These are phyloP conservation scores for Boletus vinaceobasis DNA, from an alignment of 768 basidiomycete genomes.

Conservation along the genomic window DNA sequence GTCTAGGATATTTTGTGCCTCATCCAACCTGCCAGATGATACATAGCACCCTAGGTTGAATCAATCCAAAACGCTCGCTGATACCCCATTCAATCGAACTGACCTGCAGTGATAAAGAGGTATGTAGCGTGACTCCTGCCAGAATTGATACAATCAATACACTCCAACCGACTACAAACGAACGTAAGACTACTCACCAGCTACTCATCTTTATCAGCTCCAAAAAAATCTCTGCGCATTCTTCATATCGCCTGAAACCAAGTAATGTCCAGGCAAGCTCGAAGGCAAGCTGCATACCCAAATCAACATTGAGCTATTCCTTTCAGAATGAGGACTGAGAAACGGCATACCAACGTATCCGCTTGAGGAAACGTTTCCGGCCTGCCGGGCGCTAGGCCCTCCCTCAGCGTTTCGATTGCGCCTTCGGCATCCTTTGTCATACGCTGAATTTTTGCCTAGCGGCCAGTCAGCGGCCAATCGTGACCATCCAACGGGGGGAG, in stretches of 20 bases:
- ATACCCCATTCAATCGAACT: slow-evolving; percentile 7
- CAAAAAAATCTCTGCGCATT: slow-evolving; percentile 66
- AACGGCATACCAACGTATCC: slow-evolving; percentile 54
- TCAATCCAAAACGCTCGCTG: background rate
- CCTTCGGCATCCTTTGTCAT: slow-evolving; percentile 63
- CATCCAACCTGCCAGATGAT: slow-evolving; percentile 49
- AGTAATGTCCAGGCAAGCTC: slow-evolving; percentile 78
- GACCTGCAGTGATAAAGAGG: slow-evolving; percentile 70
- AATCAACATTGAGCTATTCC: background rate
- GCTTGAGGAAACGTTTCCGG: slow-evolving; percentile 62
- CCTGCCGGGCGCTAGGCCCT: slow-evolving; percentile 52
- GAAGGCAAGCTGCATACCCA: slow-evolving; percentile 55
- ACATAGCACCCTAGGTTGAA: slow-evolving; percentile 53
- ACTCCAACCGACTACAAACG: background rate
- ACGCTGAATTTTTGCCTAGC: slow-evolving; percentile 70
- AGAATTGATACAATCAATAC: background rate
- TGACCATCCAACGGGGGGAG: background rate
- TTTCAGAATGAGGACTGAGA: background rate
- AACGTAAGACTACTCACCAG: slow-evolving; percentile 44
- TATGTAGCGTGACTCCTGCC: slow-evolving; percentile 76
- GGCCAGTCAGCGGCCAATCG: background rate
- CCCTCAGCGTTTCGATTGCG: slow-evolving; percentile 60
- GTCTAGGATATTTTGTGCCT: slow-evolving; percentile 62
- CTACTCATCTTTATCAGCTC: slow-evolving; percentile 62
- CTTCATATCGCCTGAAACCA: slow-evolving; percentile 58